phyloP scores from a whole-genome alignment of 768 basidiomycete genomes.

The Psilocybe azurescens region DNA sequence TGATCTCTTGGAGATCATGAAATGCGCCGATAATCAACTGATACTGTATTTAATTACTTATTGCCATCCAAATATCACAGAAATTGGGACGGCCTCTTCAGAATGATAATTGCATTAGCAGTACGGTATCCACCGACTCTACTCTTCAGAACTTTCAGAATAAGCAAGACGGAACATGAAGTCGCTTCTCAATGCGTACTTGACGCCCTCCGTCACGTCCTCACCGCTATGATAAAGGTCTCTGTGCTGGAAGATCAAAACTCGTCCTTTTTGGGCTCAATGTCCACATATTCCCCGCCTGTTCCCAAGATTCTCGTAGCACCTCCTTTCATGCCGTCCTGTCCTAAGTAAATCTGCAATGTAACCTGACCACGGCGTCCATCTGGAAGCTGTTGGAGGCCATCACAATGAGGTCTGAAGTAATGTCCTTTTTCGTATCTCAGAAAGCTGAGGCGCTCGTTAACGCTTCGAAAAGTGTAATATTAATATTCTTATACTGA shows the following conservation, averaged over 20 bases:
- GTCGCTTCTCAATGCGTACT: constrained; percentile 47
- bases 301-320: constrained; percentile 44
- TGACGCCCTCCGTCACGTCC: constrained; percentile 42
- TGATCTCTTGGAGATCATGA: too few species aligned
- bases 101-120: too few species aligned
- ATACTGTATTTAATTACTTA: too few species aligned
- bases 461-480: constrained; percentile 32
- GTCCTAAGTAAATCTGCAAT: constrained; percentile 50
- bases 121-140: too few species aligned
- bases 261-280: constrained; percentile 47
- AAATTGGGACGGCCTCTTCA: too few species aligned
- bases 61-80: too few species aligned
- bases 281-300: constrained; percentile 39
- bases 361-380: constrained; percentile 45
- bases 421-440: constrained; percentile 49
- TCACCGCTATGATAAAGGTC: constrained; percentile 47
- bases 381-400: constrained; percentile 39
- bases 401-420: constrained; percentile 47
- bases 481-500: background rate
- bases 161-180: constrained; percentile 35
- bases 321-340: constrained; percentile 42
- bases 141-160: background rate
- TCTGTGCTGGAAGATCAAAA: constrained; percentile 50
- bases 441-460: constrained; percentile 50
- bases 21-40: too few species aligned